Evolutionary conservation across 2,329 filamentous ascomycete genomes (phyloP), one percentile per base, ranked within the genome.

Genomic region (Rhytidhysteron rufulum): DNA sequence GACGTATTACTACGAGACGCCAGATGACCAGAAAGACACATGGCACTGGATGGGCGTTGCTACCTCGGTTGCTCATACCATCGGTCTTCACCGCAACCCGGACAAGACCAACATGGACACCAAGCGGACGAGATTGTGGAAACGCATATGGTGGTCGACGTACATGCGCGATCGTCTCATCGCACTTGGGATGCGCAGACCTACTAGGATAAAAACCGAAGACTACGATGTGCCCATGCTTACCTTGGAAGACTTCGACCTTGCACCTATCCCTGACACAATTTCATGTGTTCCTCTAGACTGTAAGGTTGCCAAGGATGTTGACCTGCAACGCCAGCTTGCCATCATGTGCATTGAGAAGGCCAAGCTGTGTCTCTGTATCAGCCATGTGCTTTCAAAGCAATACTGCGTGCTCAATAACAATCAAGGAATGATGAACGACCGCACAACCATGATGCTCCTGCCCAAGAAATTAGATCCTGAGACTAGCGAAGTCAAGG

Each of bases 11-110:
- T 96, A 96, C 63, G 90, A 96, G 67, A 95, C 88, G 10, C 90
- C 90, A 0, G 89, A 96, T 66, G 91, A 96, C 62, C 88, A 95
- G 61, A 96, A 96, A 66, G 91, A 96, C 63, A 96, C 90, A 33
- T 96, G 91, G 87, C 90, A 96, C 62, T 96, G 90, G 91, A 95
- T 96, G 87, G 91, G 91, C 15, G 88, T 96, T 27, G 91, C 90
- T 31, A 87, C 95, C 44, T 95, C 90, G 10, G 73, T 96, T 34
- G 90, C 89, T 38, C 88, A 95, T 64, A 95, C 90, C 10, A 95
- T 96, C 49, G 90, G 91, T 5, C 75, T 96, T 15, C 89, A 97
- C 65, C 85, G 90, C 47, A 87, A 95, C 55, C 88, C 89, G 2
- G 78, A 78, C 21, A 85, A 83, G 42, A 88, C 86, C 7, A 83